Evolutionary conservation across 2,329 filamentous ascomycete species (phyloP), one percentile per base, ranked within the genome.

Genomic region (Microascus cirrosus): DNA sequence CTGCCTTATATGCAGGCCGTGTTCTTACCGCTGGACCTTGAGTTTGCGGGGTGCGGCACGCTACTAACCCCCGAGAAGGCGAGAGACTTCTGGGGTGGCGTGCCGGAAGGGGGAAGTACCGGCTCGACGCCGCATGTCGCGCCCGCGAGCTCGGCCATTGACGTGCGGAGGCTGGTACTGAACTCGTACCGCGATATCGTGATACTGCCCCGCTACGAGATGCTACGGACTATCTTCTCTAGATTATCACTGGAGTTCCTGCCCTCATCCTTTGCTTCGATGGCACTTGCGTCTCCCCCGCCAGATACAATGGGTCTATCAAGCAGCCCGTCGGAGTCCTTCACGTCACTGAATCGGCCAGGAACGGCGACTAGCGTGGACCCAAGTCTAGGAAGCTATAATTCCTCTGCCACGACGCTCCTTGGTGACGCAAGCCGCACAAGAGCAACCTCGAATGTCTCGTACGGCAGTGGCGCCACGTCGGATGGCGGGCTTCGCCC

Each of bases 1-100:
- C 73, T 97, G 5, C 94, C 94, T 0, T 97, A 96, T 67, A 85
- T 99, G 65, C 93, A 97, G 73, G 91, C 93, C 1, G 92, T 96
- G 1, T 96, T 99, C 67, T 75, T 99, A 1, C 94, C 92, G 0
- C 75, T 99, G 1, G 94, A 99, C 66, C 81, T 96, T 12, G 94
- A 99, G 68, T 95, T 99, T 68, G 86, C 90, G 57, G 94, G 93
- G 6, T 81, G 82, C 53, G 94, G 94, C 18, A 77, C 83, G 0
- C 81, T 97, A 58, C 86, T 97, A 81, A 85, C 81, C 0, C 71
- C 81, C 0, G 84, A 90, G 5, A 87, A 95, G 70, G 88, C 92
- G 4, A 84, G 85, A 48, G 93, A 97, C 60, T 96, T 96, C 66
- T 97, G 93, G 91, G 88, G 88, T 32, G 85, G 85, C 7, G 79